Evolutionary conservation across 2,329 filamentous ascomycete species (phyloP), one percentile per base, ranked within the genome.

Genomic region (Tolypocladium pustulatum): DNA sequence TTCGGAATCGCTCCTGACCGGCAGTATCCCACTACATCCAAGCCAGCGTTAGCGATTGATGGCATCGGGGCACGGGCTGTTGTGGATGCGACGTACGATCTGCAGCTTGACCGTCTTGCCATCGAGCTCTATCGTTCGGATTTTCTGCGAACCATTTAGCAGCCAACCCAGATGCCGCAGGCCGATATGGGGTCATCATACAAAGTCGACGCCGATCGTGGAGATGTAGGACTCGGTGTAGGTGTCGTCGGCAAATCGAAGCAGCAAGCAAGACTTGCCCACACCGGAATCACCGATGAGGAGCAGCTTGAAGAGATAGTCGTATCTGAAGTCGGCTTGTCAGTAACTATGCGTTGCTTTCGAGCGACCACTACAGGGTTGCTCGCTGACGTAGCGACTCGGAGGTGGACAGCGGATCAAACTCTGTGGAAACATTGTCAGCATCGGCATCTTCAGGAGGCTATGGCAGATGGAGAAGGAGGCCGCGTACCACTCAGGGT

Each of bases 191-290:
- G 25, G 25, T 49, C 22, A 57, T 84, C 90, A 70, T 87, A 96
- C 91, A 73, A 99, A 99, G 77, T 99, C 94, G 67, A 99, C 94
- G 76, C 94, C 94, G 77, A 99, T 99, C 68, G 94, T 99, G 65
- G 94, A 97, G 80, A 99, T 99, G 82, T 97, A 99, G 75, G 90
- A 96, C 81, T 97, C 94, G 62, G 94, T 99, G 82, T 97, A 99
- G 76, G 94, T 97, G 73, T 97, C 92, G 75, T 97, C 94, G 73
- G 94, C 94, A 73, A 99, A 99, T 81, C 94, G 91, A 74, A 99
- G 83, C 68, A 99, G 84, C 80, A 99, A 77, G 80, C 94, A 99
- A 73, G 94, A 99, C 88, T 99, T 99, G 88, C 94, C 94, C 72
- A 99, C 94, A 86, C 94, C 94, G 76, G 94, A 99, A 77, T 99